These are phyloP conservation scores for Chamaecrista fasciculata DNA, from an alignment of 306 rosid species.

Conservation along the genomic window DNA sequence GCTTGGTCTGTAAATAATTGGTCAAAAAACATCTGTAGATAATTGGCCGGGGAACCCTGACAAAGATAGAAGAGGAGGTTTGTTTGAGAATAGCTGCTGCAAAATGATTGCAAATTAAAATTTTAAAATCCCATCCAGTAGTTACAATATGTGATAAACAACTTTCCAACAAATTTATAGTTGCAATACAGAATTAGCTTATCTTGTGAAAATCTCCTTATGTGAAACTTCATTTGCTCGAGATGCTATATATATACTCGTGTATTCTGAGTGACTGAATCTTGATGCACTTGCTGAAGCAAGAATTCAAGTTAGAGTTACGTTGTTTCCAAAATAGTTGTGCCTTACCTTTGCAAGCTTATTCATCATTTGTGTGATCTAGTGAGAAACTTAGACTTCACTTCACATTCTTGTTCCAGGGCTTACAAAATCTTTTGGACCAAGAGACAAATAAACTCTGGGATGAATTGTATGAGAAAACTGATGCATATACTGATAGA, in stretches of 20 bases:
- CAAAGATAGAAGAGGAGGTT: constrained; percentile 4
- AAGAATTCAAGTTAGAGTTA: constrained; percentile 9
- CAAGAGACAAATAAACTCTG: constrained; percentile 48
- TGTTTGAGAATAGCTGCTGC: neutral
- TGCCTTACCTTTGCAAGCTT: constrained; percentile 17
- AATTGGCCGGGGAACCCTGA: constrained; percentile 3
- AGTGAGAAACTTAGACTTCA: constrained; percentile 20
- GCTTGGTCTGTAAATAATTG: constrained; percentile 12
- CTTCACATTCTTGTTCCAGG: constrained; percentile 50
- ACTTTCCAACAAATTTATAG: constrained; percentile 1
- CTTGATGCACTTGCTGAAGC: constrained; percentile 18
- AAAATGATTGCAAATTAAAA: constrained; percentile 8
- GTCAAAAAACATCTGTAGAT: constrained; percentile 12
- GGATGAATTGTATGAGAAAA: constrained; percentile 72
- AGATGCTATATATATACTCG: no score
- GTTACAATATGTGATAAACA: neutral
- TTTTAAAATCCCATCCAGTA: constrained; percentile 4
- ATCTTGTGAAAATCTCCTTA: neutral
- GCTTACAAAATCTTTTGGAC: constrained; percentile 64
- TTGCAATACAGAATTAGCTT: neutral
- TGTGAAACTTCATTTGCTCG: neutral
- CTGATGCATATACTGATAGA: constrained; percentile 83
- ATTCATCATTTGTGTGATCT: constrained; percentile 15
- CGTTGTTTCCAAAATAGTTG: constrained; percentile 10
- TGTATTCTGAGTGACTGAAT: constrained; percentile 1